Conservation (phyloP, 169 alveolate species). For the Plasmodium fragile region DNA sequence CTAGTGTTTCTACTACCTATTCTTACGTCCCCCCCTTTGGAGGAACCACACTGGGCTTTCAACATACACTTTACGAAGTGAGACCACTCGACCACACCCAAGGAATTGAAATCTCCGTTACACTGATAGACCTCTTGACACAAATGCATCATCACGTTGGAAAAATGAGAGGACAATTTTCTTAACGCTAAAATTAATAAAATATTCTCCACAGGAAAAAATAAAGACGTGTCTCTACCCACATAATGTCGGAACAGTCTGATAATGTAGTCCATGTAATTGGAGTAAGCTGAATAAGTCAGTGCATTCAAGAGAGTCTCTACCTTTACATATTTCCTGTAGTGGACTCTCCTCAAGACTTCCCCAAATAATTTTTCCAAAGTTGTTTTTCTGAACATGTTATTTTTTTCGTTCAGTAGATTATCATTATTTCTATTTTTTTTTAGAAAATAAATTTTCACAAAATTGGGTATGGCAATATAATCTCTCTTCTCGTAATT, state of each 20-base stretch:
- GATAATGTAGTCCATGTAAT: constrained; percentile 19
- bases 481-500: neutral
- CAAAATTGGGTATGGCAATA: constrained; percentile 39
- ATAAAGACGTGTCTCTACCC: constrained; percentile 7
- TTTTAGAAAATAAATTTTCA: constrained; percentile 46
- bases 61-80: constrained; percentile 37
- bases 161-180: constrained; percentile 39
- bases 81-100: constrained; percentile 58
- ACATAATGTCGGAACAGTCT: constrained; percentile 13
- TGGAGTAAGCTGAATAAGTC: neutral
- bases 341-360: constrained; percentile 25
- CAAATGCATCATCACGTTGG: constrained; percentile 4
- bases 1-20: neutral
- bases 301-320: constrained; percentile 16
- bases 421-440: neutral
- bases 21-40: neutral
- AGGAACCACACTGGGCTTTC: constrained; percentile 21
- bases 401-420: neutral
- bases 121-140: constrained; percentile 24
- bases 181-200: constrained; percentile 30
- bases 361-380: constrained; percentile 55
- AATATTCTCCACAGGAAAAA: constrained; percentile 37
- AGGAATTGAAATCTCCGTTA: neutral
- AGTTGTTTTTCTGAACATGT: neutral
- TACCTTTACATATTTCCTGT: constrained; percentile 43